Evolutionary conservation across 352 stramenopile species (phyloP).

Genomic region (Globisporangium rhizosaccharum): DNA sequence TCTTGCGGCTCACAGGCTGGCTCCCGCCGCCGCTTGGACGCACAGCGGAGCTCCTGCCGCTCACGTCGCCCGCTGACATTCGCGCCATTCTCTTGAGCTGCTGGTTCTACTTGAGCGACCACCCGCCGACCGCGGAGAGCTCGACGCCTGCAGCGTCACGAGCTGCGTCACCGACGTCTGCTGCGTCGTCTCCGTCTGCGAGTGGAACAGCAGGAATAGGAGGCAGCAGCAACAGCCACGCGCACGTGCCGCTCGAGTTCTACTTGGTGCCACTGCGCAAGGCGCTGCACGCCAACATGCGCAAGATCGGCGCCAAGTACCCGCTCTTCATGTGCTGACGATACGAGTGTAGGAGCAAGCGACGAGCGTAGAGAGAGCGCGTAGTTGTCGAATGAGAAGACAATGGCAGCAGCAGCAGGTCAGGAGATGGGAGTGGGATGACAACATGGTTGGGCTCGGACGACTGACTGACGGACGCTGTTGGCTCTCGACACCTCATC

Average conservation of each 20-base stretch:
- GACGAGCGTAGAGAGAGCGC: not conserved
- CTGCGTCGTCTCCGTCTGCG: constrained; percentile 33
- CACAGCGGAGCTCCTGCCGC: constrained; percentile 53
- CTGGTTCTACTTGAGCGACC: constrained; percentile 80
- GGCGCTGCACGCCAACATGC: constrained; percentile 73
- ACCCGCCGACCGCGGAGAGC: constrained; percentile 36
- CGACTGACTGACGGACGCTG: no score
- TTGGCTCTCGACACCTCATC: no score
- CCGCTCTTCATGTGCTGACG: constrained; percentile 65
- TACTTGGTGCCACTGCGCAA: constrained; percentile 76
- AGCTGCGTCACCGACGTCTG: constrained; percentile 39
- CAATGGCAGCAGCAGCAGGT: no score
- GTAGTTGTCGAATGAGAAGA: no score
- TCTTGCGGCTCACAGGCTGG: constrained; percentile 56
- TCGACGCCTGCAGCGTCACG: constrained; percentile 38
- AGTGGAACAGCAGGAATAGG: constrained; percentile 2
- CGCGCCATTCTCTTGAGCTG: constrained; percentile 76
- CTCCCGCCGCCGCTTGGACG: constrained; percentile 45
- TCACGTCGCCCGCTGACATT: constrained; percentile 65
- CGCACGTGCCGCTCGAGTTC: constrained; percentile 59
- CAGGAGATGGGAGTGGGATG: no score
- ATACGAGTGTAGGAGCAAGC: not conserved
- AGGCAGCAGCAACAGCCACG: constrained; percentile 7
- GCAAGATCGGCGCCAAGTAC: constrained; percentile 66
- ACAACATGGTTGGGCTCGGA: no score